phyloP scores from a whole-genome alignment of 1,284 basidiomycete genomes.

The Irpex sp. region DNA sequence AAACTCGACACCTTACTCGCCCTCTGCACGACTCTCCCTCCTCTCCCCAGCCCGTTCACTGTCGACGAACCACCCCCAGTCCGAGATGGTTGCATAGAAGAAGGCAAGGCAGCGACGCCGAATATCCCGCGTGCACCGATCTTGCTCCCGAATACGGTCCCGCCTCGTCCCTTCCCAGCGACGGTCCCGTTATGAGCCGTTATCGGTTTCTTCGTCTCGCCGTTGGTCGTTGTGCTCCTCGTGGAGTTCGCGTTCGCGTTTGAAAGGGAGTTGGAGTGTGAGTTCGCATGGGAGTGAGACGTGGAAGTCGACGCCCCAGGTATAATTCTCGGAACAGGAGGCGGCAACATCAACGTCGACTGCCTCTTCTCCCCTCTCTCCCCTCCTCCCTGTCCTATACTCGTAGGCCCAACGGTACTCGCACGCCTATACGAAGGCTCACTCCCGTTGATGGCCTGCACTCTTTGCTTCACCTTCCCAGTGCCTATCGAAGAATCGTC shows the following conservation, averaged over 20 bases:
- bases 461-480: neutral
- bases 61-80: neutral
- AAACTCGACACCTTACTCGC: constrained; percentile 62
- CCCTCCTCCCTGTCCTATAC: neutral
- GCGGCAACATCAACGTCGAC: constrained; percentile 21
- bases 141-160: constrained; percentile 10
- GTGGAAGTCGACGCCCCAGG: no score
- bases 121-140: constrained; percentile 9
- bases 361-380: constrained; percentile 5
- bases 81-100: constrained; percentile 6
- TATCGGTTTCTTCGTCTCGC: constrained; percentile 10
- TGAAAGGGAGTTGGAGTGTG: no score
- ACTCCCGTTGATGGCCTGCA: neutral
- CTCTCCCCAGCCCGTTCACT: neutral
- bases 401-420: constrained; percentile 13
- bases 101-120: constrained; percentile 13
- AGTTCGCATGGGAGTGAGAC: no score
- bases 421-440: neutral
- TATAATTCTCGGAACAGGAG: constrained; percentile 10
- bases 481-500: neutral
- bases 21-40: constrained; percentile 33
- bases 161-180: constrained; percentile 12
- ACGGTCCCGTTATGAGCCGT: constrained; percentile 14
- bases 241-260: no score
- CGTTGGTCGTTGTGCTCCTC: neutral